Evolutionary conservation across 2,329 filamentous ascomycete genomes (phyloP).

Genomic region (Anisogramma anomala): DNA sequence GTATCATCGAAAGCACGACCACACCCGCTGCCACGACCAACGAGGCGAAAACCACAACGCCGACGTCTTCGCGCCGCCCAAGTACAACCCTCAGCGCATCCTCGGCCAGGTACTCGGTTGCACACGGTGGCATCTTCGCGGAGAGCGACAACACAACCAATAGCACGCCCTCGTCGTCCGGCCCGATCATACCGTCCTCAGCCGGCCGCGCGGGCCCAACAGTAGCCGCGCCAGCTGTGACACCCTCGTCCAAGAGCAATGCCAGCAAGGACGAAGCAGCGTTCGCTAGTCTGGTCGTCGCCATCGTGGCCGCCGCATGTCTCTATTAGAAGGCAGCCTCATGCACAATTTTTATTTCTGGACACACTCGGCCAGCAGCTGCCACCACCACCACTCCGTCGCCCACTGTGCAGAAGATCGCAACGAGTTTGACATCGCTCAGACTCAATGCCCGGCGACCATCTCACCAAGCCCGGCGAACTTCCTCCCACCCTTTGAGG

Average conservation of each 20-base stretch:
- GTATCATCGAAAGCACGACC: background rate
- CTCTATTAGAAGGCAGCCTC: slow-evolving; percentile 29
- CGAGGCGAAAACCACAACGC: slow-evolving; percentile 5
- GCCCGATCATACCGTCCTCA: slow-evolving; percentile 6
- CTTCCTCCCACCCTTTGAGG: too few species aligned
- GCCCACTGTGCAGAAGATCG: too few species aligned
- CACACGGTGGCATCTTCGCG: slow-evolving; percentile 39
- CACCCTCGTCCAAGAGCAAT: slow-evolving; percentile 29
- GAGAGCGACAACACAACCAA: slow-evolving; percentile 33
- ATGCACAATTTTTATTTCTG: slow-evolving; percentile 17
- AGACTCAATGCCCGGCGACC: too few species aligned
- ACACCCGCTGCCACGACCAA: background rate
- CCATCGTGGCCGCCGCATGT: slow-evolving; percentile 41
- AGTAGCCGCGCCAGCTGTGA: slow-evolving; percentile 16
- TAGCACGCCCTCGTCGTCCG: slow-evolving; percentile 10
- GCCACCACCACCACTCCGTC: too few species aligned
- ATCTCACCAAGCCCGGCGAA: too few species aligned
- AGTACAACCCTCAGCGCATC: slow-evolving; percentile 2
- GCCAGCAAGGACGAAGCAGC: slow-evolving; percentile 37
- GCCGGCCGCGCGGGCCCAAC: slow-evolving; percentile 13
- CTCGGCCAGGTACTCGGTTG: slow-evolving; percentile 8
- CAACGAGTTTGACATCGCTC: too few species aligned
- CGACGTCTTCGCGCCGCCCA: slow-evolving; percentile 13
- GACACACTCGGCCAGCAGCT: slow-evolving; percentile 2
- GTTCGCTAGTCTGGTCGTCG: slow-evolving; percentile 42